Base-by-base conservation (phyloP, 495 filamentous ascomycete species). In the Thozetella sp. region DNA sequence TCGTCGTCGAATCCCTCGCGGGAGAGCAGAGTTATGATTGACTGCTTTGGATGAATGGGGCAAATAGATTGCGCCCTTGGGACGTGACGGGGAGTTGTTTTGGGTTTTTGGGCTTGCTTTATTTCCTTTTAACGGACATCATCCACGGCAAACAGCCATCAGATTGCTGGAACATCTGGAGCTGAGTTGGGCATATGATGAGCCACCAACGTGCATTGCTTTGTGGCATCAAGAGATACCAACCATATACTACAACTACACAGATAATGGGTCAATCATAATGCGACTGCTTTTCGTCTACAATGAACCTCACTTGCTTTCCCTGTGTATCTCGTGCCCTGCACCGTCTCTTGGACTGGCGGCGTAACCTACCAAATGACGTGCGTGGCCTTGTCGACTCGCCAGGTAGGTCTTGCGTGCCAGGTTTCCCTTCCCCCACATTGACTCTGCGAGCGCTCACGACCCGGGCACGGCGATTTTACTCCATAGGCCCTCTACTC, bases 1-100 rank as follows among this genome's bases (percentile, higher is more conserved):
- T 58, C 55, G 59, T 63, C 63, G 63, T 59, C 63, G 60, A 62
- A 65, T 48, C 61, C 55, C 58, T 30, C 40, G 22, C 24, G 53
- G 50, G 48, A 43, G 55, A 46, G 53, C 59, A 64, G 60, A 45
- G 55, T 51, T 55, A 63, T 54, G 62, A 54, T 55, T 58, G 45
- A 57, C 25, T 59, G 24, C 48, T 34, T 6, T 51, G 53, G 23
- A 50, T 17, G 55, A 55, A 52, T 19, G 45, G 55, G 22, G 30
- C 25, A 10, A 45, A 22, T 20, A 58, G 40, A 43, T 45, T 52
- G 60, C 50, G 55, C 43, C 26, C 52, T 55, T 24, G 25, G 48
- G 26, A 51, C 27, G 43, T 43, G 11, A 17, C 23, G 52, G 25
- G 6, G 17, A 13, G 17, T 19, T 6, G 46, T 51, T 51, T 6